Conservation (phyloP, 1,284 basidiomycete species). For the Jaminaea rosea region DNA sequence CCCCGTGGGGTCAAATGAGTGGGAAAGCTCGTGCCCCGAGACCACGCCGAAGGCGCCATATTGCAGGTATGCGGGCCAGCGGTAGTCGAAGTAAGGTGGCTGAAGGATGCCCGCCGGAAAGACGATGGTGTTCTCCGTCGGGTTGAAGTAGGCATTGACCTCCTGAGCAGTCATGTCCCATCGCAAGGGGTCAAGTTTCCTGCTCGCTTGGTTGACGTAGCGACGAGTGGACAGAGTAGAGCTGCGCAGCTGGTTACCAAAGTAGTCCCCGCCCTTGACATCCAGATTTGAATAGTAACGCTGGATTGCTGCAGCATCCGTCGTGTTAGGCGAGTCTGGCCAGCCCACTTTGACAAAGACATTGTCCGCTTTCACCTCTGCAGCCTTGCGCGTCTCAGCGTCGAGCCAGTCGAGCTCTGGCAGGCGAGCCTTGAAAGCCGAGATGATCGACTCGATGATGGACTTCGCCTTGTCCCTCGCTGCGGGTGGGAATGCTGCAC, state of each 20-base stretch:
- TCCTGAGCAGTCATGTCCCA: constrained; percentile 80
- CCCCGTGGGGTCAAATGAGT: constrained; percentile 87
- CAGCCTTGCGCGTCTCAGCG: constrained; percentile 66
- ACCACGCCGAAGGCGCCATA: constrained; percentile 57
- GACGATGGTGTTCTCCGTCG: constrained; percentile 61
- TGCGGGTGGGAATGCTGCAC: constrained; percentile 72
- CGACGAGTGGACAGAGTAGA: constrained; percentile 49
- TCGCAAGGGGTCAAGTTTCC: constrained; percentile 60
- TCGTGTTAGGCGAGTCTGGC: constrained; percentile 69
- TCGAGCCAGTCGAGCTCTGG: constrained; percentile 84
- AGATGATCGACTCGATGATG: constrained; percentile 78
- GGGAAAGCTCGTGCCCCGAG: constrained; percentile 52
- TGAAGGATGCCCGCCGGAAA: constrained; percentile 94
- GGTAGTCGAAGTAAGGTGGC: constrained; percentile 77
- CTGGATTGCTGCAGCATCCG: constrained; percentile 52
- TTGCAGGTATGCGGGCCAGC: constrained; percentile 78
- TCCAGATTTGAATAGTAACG: constrained; percentile 65
- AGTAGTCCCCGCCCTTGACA: constrained; percentile 64
- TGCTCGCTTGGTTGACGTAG: constrained; percentile 68
- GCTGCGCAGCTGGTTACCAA: constrained; percentile 69
- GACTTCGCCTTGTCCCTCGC: constrained; percentile 67
- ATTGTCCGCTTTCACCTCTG: constrained; percentile 75
- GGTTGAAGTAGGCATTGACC: constrained; percentile 46
- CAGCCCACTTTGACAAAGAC: constrained; percentile 79
- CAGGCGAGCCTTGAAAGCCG: constrained; percentile 73